phyloP scores from a whole-genome alignment of 805 yeast genomes.

The Ogataea zsoltii region DNA sequence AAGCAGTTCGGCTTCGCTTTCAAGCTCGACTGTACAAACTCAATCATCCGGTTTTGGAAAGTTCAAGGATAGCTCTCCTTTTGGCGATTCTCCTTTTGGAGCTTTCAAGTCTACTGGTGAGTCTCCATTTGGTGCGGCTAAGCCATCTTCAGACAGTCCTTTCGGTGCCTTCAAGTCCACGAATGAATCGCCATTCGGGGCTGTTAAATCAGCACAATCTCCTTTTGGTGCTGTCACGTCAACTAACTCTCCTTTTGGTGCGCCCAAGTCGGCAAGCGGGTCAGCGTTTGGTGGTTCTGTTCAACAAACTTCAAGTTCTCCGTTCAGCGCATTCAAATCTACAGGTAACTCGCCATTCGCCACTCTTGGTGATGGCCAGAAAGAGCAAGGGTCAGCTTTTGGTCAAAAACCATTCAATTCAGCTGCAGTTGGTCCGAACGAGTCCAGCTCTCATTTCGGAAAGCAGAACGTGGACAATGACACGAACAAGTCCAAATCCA shows the following conservation, averaged over 20 bases:
- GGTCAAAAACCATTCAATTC: neutral
- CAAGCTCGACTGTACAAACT: neutral
- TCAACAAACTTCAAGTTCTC: neutral
- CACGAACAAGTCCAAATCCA: too few relatives aligned
- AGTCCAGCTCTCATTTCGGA: too few relatives aligned
- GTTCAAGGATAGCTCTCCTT: neutral
- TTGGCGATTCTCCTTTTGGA: slow-evolving; percentile 3
- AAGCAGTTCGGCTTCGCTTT: neutral
- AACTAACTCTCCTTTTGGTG: neutral
- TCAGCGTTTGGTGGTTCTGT: too few relatives aligned
- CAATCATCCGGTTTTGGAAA: neutral
- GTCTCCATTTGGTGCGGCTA: slow-evolving; percentile 2
- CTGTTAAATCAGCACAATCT: neutral
- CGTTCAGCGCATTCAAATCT: neutral
- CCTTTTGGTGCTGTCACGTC: slow-evolving; percentile 1
- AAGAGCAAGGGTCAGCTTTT: neutral
- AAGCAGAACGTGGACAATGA: too few relatives aligned
- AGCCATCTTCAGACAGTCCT: neutral
- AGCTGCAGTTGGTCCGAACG: neutral
- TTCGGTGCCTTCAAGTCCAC: neutral
- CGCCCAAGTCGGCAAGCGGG: neutral
- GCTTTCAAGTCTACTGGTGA: neutral
- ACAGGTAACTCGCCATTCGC: neutral
- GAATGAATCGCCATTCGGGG: neutral
- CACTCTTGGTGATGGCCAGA: neutral